Percentiles rank a stretch among this genome's conserved stretches.
Conservation (phyloP, 768 basidiomycete species). For the Lactarius indigo region DNA sequence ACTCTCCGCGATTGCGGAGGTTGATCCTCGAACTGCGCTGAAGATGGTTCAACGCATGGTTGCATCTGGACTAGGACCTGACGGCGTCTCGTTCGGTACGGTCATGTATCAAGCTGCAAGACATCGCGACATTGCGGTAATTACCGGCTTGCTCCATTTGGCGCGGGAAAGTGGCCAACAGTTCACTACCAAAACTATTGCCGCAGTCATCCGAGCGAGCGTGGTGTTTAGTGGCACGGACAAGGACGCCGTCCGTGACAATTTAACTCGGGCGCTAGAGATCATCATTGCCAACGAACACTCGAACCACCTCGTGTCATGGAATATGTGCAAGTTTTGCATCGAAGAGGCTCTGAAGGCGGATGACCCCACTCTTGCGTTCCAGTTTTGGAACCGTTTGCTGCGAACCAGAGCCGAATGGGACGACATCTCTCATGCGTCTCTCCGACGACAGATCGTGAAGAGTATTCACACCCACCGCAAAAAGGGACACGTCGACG, state of each 20-base stretch:
- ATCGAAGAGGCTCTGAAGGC: conserved; percentile 47
- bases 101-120: conserved; percentile 55
- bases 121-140: conserved; percentile 44
- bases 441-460: conserved; percentile 42
- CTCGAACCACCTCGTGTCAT: conserved; percentile 38
- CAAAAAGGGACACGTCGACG: conserved; percentile 31
- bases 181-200: conserved; percentile 48
- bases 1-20: conserved; percentile 50
- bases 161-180: conserved; percentile 37
- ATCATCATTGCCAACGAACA: conserved; percentile 40
- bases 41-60: conserved; percentile 51
- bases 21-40: conserved; percentile 45
- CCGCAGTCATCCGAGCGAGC: conserved; percentile 22
- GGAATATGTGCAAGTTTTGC: conserved; percentile 50
- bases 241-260: conserved; percentile 29
- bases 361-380: conserved; percentile 50
- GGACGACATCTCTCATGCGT: conserved; percentile 44
- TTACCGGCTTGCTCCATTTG: conserved; percentile 39
- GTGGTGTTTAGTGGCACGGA: conserved; percentile 29
- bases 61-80: conserved; percentile 45
- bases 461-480: conserved; percentile 33
- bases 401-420: conserved; percentile 45
- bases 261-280: conserved; percentile 41
- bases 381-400: conserved; percentile 54
- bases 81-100: conserved; percentile 55